Base-by-base conservation (phyloP, 176 grass and related monocot species). In the Avena sativa region DNA sequence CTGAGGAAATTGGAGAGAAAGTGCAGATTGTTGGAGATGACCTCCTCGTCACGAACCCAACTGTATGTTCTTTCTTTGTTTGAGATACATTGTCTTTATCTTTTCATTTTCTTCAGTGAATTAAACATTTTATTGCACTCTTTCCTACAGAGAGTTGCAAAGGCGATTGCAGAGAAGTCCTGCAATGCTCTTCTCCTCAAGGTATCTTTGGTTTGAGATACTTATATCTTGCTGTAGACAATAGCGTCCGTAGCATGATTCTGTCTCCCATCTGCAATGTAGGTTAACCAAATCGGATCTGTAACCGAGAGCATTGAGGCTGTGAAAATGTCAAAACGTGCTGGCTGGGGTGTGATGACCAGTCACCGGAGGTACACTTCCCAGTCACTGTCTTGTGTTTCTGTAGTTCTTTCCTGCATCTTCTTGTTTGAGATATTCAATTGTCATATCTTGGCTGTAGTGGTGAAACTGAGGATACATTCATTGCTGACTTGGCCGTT, bases 41-140 rank as follows among this genome's bases (percentile, higher is more conserved):
- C 82, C 95, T 98, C 73, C 95, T 98, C n/a, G 95, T 98, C 62
- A 98, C 95, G 16, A 98, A 98, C 83, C 95, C 95, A 32, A 98
- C 95, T 83, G 95, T 98, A 82, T 67, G 78, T 81, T 19, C 56
- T 57, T 12, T 69, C 23, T 62, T 59, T 51, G 32, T 57, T 38
- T 47, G 13, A 71, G 16, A n/a, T 50, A 0, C 71, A 17, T 30
- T 26, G 2, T 69, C 66, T 36, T 36, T 38, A 34, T 8, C 12
- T 10, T n/a, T 70, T 2, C 5, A 14, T 40, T 62, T n/a, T 9
- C 2, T 21, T 65, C 6, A 4, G 26, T 73, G 17, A 43, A 5
- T 81, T 50, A 56, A 32, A 20, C 83, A 60, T 32, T 89, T 52
- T 14, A 50, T 9, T 40, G 34, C 23, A 26, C 64, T 78, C 51